Evolutionary conservation across 1,284 basidiomycete species (phyloP), one percentile per base, ranked within the genome.

Genomic region (Tremellales sp.): DNA sequence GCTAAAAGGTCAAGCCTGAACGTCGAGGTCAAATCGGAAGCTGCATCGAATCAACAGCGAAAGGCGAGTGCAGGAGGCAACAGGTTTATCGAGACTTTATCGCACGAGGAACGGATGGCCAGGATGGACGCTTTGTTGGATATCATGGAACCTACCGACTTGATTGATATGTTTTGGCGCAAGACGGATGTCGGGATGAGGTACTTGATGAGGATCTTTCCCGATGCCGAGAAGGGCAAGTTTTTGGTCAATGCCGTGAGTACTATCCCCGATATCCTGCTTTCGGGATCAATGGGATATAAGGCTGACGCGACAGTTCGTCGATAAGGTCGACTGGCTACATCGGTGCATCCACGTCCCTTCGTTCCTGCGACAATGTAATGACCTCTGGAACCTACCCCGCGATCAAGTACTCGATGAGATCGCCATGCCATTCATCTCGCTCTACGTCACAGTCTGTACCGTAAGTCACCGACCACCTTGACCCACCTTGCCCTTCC

Each of bases 251-350:
- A 64, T 33, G 62, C 66, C n/a, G 68, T 67, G 40, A 57, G 67
- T 61, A 19, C 4, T 43, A 29, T 36, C n/a, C 21, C 27, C 19
- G 21, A 40, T n/a, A 15, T 15, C 33, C 33, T 15, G 33, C 6
- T n/a, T n/a, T n/a, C n/a, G n/a, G 19, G 19, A 36, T 5, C 6
- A 36, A 17, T n/a, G 26, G 29, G 17, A 25, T 19, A 6, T 2
- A n/a, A 36, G 35, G n/a, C 43, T 43, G 19, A 26, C 13, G 24
- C 29, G 22, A 15, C 39, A 67, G 56, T 74, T 70, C 48, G 56
- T 73, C 23, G 62, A 67, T 24, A 59, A 64, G n/a, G 72, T 74
- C 8, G 73, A 74, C 45, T 76, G 73, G 73, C 57, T 75, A n/a
- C 71, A 75, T 57, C 64, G 74, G 61, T 69, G 72, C 24, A 54